Evolutionary conservation across 1,139 yeast genomes (phyloP).

Genomic region (Zygosaccharomyces pseudobailii): DNA sequence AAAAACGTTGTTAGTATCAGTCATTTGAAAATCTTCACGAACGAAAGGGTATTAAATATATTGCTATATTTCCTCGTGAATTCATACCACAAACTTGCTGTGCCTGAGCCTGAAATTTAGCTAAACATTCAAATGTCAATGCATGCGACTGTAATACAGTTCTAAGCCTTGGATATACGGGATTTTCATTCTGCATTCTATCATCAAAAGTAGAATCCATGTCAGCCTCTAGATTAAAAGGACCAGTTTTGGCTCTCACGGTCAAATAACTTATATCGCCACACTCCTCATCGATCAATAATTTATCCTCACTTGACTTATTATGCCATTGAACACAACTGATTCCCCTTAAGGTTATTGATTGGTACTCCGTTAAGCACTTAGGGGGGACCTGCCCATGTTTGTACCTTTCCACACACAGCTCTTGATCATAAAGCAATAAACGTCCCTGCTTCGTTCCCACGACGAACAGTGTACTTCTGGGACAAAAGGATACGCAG

Average conservation of each 20-base stretch:
- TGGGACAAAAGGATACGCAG: conserved; percentile 52
- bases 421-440: conserved; percentile 39
- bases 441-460: conserved; percentile 55
- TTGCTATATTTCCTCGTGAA: not conserved
- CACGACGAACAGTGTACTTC: conserved; percentile 46
- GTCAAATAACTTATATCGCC: conserved; percentile 55
- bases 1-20: conserved; percentile 4
- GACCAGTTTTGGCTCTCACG: conserved; percentile 20
- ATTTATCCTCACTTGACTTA: conserved; percentile 20
- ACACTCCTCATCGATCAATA: conserved; percentile 64
- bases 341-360: conserved; percentile 40
- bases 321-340: conserved; percentile 65
- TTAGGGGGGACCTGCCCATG: conserved; percentile 5
- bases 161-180: not conserved
- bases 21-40: not conserved
- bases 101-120: conserved; percentile 46
- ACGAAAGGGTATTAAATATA: conserved; percentile 1
- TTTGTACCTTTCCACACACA: conserved; percentile 16
- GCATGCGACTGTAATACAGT: conserved; percentile 1
- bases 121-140: conserved; percentile 21
- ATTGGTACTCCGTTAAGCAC: conserved; percentile 27
- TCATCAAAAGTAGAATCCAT: not conserved
- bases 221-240: not conserved
- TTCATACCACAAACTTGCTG: conserved; percentile 66
- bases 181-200: not conserved